Conservation (phyloP, 768 basidiomycete species). For the Clitopilus passeckerianus region DNA sequence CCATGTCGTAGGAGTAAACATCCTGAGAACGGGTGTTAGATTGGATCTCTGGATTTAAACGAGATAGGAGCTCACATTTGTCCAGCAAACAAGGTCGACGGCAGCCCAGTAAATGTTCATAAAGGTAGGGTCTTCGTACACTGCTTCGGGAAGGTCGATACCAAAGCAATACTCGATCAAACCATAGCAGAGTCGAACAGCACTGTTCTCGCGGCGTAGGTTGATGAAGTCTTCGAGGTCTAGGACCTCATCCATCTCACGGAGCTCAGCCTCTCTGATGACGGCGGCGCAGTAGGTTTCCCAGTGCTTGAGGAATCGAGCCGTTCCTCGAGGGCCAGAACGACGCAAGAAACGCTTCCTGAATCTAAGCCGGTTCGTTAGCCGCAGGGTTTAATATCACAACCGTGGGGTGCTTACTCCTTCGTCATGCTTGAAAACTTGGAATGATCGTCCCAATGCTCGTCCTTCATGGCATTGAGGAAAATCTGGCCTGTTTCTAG, state of each 20-base stretch:
- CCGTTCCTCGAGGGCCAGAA: constrained; percentile 40
- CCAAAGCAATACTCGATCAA: constrained; percentile 58
- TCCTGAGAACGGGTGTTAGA: constrained; percentile 36
- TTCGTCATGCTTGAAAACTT: constrained; percentile 53
- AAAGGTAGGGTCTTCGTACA: constrained; percentile 53
- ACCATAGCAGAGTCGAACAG: constrained; percentile 57
- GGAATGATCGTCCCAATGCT: constrained; percentile 51
- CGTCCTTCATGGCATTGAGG: constrained; percentile 46
- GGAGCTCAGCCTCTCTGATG: constrained; percentile 55
- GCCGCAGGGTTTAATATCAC: neutral
- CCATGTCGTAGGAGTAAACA: constrained; percentile 70
- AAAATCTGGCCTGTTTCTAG: constrained; percentile 47
- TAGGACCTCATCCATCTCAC: constrained; percentile 51
- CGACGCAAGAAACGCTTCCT: constrained; percentile 38
- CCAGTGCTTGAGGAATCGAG: constrained; percentile 48
- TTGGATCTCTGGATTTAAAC: neutral
- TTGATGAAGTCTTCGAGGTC: constrained; percentile 46
- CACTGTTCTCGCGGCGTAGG: constrained; percentile 68
- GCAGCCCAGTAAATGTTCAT: constrained; percentile 51
- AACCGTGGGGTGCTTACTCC: constrained; percentile 37
- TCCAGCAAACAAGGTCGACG: constrained; percentile 64
- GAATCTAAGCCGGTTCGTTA: constrained; percentile 35
- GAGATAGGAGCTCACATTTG: constrained; percentile 45
- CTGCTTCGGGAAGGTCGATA: constrained; percentile 58
- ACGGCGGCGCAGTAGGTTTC: constrained; percentile 56